A percentile compares a stretch with the other conserved stretches of the same genome.
These are phyloP conservation scores for Lipomyces yamanashiensis DNA, from an alignment of 805 yeast species.

Conservation along the genomic window DNA sequence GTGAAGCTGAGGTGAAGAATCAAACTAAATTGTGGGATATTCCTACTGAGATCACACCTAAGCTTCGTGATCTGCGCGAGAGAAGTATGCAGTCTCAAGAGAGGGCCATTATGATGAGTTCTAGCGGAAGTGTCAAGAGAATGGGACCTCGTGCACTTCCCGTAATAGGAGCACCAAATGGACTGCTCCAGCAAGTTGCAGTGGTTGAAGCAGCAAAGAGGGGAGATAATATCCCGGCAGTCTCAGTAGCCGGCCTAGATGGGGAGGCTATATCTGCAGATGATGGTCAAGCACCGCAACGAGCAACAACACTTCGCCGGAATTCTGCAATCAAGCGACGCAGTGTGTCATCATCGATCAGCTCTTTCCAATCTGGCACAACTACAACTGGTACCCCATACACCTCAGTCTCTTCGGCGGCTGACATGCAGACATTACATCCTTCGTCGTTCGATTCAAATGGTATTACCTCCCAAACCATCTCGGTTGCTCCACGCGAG, in stretches of 20 bases:
- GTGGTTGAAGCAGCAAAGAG: conserved; percentile 11
- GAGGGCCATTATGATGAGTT: not conserved
- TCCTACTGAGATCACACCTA: conserved; percentile 73
- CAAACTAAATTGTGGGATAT: conserved; percentile 50
- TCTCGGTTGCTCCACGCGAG: conserved; percentile 1
- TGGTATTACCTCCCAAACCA: conserved; percentile 6
- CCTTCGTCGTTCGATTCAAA: not conserved
- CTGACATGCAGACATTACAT: conserved; percentile 4
- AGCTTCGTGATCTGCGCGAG: conserved; percentile 74
- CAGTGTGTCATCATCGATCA: conserved; percentile 8
- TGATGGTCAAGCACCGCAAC: not conserved
- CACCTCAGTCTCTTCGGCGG: conserved; percentile 10
- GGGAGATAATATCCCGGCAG: not conserved
- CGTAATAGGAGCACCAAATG: conserved; percentile 1
- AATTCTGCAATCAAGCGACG: conserved; percentile 11
- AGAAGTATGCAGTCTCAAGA: conserved; percentile 66
- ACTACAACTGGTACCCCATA: conserved; percentile 6
- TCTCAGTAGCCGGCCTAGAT: not conserved
- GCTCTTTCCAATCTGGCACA: conserved; percentile 9
- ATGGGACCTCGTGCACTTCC: conserved; percentile 17
- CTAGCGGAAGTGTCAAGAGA: conserved; percentile 3
- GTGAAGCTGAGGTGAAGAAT: conserved; percentile 49
- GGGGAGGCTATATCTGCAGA: not conserved
- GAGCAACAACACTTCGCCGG: conserved; percentile 1
- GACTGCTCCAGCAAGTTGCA: conserved; percentile 9